Evolutionary conservation across 495 filamentous ascomycete genomes (phyloP).

Genomic region (Entonaema liquescens): DNA sequence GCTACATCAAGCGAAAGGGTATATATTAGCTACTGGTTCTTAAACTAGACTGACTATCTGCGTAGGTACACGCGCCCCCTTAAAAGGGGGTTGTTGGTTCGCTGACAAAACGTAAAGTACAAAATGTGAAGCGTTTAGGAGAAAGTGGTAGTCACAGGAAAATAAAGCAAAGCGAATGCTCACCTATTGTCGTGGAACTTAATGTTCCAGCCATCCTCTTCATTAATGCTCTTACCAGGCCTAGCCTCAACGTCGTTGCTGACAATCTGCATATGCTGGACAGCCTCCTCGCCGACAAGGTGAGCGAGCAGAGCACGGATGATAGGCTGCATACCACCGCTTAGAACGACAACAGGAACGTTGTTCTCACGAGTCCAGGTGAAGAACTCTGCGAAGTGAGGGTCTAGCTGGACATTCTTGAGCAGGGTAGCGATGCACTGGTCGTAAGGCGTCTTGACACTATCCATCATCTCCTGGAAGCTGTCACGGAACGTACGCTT

Average conservation of each 20-base stretch:
- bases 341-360: constrained; percentile 90
- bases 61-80: neutral
- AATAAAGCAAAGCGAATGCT: constrained; percentile 8
- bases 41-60: neutral
- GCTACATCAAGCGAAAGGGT: constrained; percentile 51
- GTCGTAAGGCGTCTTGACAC: constrained; percentile 77
- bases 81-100: neutral
- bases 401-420: constrained; percentile 87
- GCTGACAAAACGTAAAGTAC: neutral
- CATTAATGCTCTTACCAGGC: constrained; percentile 77
- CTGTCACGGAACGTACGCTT: constrained; percentile 78
- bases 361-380: constrained; percentile 80
- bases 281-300: constrained; percentile 75
- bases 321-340: constrained; percentile 90
- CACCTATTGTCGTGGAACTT: constrained; percentile 87
- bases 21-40: constrained; percentile 15
- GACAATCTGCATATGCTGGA: constrained; percentile 81
- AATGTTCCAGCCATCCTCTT: constrained; percentile 85
- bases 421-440: constrained; percentile 78
- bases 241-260: constrained; percentile 77
- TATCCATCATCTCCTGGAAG: constrained; percentile 89
- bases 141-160: neutral
- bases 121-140: neutral
- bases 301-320: constrained; percentile 83
- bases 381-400: constrained; percentile 85